Percentiles rank a stretch among this genome's conserved stretches.
These are phyloP conservation scores for Cladosporium sp. DNA, from an alignment of 2,329 filamentous ascomycete genomes.

Conservation along the genomic window DNA sequence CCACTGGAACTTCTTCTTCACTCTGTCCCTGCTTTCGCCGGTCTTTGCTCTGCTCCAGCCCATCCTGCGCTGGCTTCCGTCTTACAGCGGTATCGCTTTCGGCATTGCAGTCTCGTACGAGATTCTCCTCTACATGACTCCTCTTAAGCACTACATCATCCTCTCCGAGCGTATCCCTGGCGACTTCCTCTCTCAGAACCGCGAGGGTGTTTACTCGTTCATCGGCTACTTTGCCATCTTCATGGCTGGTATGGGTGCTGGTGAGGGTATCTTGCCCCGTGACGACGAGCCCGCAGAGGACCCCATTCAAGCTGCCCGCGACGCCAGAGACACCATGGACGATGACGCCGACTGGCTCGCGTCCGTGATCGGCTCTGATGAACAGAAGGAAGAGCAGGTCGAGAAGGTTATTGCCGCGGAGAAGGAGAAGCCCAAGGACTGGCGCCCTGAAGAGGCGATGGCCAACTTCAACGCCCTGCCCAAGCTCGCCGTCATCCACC, in stretches of 20 bases:
- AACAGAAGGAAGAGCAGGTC: constrained; percentile 23
- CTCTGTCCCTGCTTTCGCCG: constrained; percentile 81
- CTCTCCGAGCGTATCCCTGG: constrained; percentile 68
- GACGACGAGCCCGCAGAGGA: constrained; percentile 33
- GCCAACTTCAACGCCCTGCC: constrained; percentile 24
- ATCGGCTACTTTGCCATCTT: constrained; percentile 93
- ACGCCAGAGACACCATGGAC: constrained; percentile 32
- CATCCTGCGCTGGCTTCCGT: constrained; percentile 68
- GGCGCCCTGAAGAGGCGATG: constrained; percentile 19
- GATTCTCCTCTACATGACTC: constrained; percentile 70
- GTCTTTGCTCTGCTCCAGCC: constrained; percentile 84
- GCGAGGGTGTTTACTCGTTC: constrained; percentile 95
- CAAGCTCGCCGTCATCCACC: constrained; percentile 43
- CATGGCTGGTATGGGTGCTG: constrained; percentile 81
- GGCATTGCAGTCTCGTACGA: constrained; percentile 72
- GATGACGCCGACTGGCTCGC: constrained; percentile 42
- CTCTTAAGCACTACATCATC: constrained; percentile 77
- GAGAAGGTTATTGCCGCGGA: constrained; percentile 24
- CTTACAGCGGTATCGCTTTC: constrained; percentile 74
- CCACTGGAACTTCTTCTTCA: constrained; percentile 99
- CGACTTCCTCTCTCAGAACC: constrained; percentile 82
- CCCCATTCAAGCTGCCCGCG: constrained; percentile 12
- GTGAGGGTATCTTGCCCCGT: constrained; percentile 74
- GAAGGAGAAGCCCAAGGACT: constrained; percentile 20
- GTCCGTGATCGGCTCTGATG: constrained; percentile 34